Evolutionary conservation across 2,329 filamentous ascomycete species (phyloP).

Genomic region (Didymella pinodella): DNA sequence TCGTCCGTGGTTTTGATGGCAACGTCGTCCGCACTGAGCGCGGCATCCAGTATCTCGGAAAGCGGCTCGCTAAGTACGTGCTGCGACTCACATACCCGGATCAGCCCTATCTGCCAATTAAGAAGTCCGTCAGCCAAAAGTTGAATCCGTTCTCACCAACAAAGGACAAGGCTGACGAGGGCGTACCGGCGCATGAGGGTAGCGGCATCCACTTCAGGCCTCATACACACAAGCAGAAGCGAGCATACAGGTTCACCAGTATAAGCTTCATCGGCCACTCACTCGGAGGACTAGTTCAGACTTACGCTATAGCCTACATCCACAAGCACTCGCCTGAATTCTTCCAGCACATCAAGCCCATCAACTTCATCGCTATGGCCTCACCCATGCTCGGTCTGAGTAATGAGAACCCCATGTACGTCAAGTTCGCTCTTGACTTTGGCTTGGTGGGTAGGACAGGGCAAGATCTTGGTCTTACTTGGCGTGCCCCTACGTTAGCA

Average conservation of each 20-base stretch:
- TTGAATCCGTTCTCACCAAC: constrained; percentile 58
- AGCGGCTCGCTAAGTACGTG: constrained; percentile 89
- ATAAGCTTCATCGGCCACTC: constrained; percentile 96
- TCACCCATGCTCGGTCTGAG: constrained; percentile 90
- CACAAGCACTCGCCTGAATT: constrained; percentile 94
- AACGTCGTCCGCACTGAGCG: constrained; percentile 92
- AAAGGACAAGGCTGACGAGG: constrained; percentile 54
- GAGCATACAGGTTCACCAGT: constrained; percentile 84
- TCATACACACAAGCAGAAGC: constrained; percentile 54
- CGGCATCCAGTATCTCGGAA: constrained; percentile 96
- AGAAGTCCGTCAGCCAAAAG: constrained; percentile 60
- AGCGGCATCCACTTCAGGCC: constrained; percentile 65
- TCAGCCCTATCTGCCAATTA: constrained; percentile 81
- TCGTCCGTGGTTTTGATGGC: constrained; percentile 87
- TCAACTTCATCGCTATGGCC: constrained; percentile 90
- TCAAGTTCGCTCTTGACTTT: constrained; percentile 96
- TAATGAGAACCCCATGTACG: constrained; percentile 96
- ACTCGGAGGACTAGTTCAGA: constrained; percentile 87
- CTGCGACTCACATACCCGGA: constrained; percentile 91
- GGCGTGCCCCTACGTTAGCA: constrained; percentile 86
- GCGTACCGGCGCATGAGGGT: constrained; percentile 63
- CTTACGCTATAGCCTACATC: constrained; percentile 94
- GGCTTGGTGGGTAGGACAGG: constrained; percentile 95
- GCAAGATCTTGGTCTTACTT: constrained; percentile 92
- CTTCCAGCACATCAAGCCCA: constrained; percentile 82